Evolutionary conservation across 2,329 filamentous ascomycete genomes (phyloP).

Genomic region (Pseudocercospora fuligena): DNA sequence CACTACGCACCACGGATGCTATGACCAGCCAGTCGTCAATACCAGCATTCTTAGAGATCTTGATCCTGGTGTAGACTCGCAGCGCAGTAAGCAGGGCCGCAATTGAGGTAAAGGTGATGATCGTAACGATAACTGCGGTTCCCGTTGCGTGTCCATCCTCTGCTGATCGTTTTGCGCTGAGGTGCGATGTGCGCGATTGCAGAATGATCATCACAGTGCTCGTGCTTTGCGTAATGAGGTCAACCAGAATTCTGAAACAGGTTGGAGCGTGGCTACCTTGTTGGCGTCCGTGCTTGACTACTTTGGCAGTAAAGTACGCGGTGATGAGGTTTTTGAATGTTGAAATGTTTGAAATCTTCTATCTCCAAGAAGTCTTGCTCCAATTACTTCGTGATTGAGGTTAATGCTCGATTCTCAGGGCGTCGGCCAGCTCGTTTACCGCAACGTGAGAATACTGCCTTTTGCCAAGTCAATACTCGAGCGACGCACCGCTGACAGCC

Average conservation of each 20-base stretch:
- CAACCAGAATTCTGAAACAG: neutral
- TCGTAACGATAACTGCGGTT: conserved; percentile 15
- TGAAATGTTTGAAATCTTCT: neutral
- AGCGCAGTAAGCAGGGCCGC: conserved; percentile 17
- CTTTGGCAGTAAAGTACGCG: too few relatives aligned
- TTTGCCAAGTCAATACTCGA: neutral
- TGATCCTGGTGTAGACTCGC: conserved; percentile 18
- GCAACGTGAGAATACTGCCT: neutral
- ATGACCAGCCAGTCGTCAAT: conserved; percentile 26
- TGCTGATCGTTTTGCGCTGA: neutral
- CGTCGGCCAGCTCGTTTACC: neutral
- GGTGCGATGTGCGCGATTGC: neutral
- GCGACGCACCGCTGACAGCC: neutral
- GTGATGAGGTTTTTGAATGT: neutral
- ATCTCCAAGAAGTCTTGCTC: neutral
- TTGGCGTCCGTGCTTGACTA: neutral
- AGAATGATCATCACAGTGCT: neutral
- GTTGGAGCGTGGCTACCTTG: neutral
- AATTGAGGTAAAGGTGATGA: conserved; percentile 17
- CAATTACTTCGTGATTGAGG: neutral
- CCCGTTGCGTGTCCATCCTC: conserved; percentile 21
- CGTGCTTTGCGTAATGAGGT: neutral
- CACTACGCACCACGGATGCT: conserved; percentile 19
- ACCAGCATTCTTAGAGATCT: conserved; percentile 23
- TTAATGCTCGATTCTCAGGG: neutral